Percentiles rank a stretch among this genome's conserved stretches.
Conservation (phyloP, 345 rosid genomes). For the Ailanthus altissimus region DNA sequence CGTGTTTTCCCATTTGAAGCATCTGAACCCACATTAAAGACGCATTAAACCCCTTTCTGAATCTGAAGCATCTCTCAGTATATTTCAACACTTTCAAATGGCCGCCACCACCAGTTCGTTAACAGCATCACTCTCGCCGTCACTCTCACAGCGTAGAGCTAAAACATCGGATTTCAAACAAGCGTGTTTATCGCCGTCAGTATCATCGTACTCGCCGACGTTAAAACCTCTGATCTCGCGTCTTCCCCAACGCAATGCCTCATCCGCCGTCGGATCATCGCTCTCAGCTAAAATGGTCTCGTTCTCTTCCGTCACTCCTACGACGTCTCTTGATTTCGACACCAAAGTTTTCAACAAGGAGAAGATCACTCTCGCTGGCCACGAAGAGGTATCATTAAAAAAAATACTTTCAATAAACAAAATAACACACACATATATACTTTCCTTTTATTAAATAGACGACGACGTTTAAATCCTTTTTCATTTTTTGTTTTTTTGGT, state of each 20-base stretch:
- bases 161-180: slow-evolving; percentile 7
- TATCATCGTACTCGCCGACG: slow-evolving; percentile 9
- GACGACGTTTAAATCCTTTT: neutral
- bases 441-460: neutral
- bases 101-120: slow-evolving; percentile 24
- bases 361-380: slow-evolving; percentile 40
- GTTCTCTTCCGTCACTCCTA: slow-evolving; percentile 3
- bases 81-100: neutral
- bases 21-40: no score
- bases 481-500: neutral
- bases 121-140: slow-evolving; percentile 1
- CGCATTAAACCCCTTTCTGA: no score
- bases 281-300: slow-evolving; percentile 23
- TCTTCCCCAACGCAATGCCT: slow-evolving; percentile 6
- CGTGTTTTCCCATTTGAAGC: no score
- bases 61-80: no score
- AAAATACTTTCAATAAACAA: neutral
- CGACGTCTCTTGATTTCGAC: slow-evolving; percentile 33
- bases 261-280: slow-evolving; percentile 16
- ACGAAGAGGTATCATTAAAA: slow-evolving; percentile 37
- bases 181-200: neutral
- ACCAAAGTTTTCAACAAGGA: slow-evolving; percentile 43
- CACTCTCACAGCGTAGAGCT: neutral
- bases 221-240: slow-evolving; percentile 16
- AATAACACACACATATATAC: neutral